Base-by-base conservation (phyloP, 805 yeast genomes). In the Yarrowia sp. region DNA sequence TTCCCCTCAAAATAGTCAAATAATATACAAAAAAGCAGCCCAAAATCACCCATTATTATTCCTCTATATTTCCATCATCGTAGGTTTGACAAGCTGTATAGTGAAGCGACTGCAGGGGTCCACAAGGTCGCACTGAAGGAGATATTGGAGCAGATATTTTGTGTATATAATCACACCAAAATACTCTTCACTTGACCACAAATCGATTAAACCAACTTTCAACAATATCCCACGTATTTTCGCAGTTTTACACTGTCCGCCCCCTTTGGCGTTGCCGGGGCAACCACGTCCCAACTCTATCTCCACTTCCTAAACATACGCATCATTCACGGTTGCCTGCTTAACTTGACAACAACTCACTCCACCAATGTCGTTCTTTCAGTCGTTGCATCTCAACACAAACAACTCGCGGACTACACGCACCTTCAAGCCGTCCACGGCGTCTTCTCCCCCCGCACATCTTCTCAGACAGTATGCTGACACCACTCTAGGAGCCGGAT, bases 401-500 rank as follows among this genome's bases (percentile, higher is more conserved):
- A 63, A 66, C 62, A 71, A 71, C 64, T 66, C 72, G 21, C 65
- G 73, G 30, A 75, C 78, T 9, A 70, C 76, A 9, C 71, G 77
- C 41, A 75, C 78, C 12, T 75, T 77, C 71, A 70, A 74, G 65
- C 71, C 77, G 14, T 70, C 69, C 35, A 67, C 70, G 28, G 69
- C 75, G n/a, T 69, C 71, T 8, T 73, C 71, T 11, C 69, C 70
- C 26, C 75, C 75, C 35, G 71, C 74, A n/a, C 74, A 71, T 62
- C 76, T 72, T 40, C 76, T 95, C 65, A 83, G 96, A 67, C 86
- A 81, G 71, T 91, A 92, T 71, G 99, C 97, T 0, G 98, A 93
- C 74, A 92, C 96, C 48, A 93, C 99, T 0, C 80, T 95, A 59
- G 99, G 99, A 0, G 88, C 97, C 0, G 96, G 93, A 36, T 87